Evolutionary conservation across 768 basidiomycete genomes (phyloP).

Genomic region (Naganishia kalamii): DNA sequence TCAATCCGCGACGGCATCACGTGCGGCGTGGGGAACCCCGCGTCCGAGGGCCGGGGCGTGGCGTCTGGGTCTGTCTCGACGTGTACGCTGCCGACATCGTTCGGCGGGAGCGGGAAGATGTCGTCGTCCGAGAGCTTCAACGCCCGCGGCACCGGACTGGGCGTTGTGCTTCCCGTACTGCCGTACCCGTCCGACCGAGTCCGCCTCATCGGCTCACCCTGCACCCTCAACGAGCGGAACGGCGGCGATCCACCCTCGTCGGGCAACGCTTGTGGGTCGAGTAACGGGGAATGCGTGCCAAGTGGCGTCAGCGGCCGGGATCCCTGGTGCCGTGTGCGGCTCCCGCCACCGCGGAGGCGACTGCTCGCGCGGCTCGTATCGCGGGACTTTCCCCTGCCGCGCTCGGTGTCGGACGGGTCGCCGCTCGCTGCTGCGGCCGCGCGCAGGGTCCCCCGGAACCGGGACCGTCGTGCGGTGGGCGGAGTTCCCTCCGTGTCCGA

Average conservation of each 20-base stretch:
- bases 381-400: not conserved
- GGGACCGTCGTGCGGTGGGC: not conserved
- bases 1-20: not conserved
- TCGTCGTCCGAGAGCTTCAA: not conserved
- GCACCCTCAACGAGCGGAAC: not conserved
- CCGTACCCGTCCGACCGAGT: slow-evolving; percentile 6
- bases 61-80: not conserved
- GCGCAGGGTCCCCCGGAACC: not conserved
- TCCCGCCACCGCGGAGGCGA: not conserved
- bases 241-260: not conserved
- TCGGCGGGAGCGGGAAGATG: not conserved
- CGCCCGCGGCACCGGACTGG: not conserved
- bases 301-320: not conserved
- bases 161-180: not conserved
- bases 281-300: not conserved
- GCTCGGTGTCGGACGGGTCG: not conserved
- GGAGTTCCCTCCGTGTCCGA: not conserved
- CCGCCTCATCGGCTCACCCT: not conserved
- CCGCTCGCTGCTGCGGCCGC: not conserved
- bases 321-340: not conserved
- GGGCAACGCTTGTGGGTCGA: not conserved
- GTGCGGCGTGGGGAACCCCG: too few relatives aligned
- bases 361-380: slow-evolving; percentile 1
- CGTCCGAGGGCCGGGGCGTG: not conserved
- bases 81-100: not conserved